Conservation (phyloP, 768 basidiomycete species). For the Pleurotus cornucopiae region DNA sequence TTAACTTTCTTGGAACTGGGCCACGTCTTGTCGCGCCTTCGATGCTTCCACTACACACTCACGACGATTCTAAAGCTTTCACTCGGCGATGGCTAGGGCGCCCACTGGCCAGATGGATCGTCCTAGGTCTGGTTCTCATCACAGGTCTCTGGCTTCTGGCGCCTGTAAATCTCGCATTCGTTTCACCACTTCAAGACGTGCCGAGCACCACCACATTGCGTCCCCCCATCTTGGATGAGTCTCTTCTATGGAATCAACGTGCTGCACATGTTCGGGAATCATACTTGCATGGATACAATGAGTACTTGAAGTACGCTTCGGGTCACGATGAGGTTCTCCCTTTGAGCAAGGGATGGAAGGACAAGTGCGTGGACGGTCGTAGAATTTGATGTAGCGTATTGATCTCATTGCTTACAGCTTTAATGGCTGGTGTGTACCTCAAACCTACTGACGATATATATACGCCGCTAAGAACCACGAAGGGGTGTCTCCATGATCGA, state of each 20-base stretch:
- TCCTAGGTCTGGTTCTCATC: not conserved
- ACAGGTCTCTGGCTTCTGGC: not conserved
- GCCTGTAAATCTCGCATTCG: not conserved
- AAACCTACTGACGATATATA: not conserved
- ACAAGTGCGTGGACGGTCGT: not conserved
- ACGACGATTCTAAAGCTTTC: not conserved
- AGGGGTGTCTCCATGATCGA: constrained; percentile 68
- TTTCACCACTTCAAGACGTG: not conserved
- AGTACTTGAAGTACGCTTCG: constrained; percentile 57
- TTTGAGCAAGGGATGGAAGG: constrained; percentile 24
- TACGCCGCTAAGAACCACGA: not conserved
- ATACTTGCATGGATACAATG: constrained; percentile 64
- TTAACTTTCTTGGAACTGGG: too few relatives aligned
- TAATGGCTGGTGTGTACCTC: constrained; percentile 54
- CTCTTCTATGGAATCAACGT: constrained; percentile 43
- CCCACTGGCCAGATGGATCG: constrained; percentile 3
- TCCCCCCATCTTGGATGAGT: not conserved
- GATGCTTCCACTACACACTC: constrained; percentile 3
- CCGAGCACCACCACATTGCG: not conserved
- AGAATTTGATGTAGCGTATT: not conserved
- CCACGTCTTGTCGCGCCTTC: not conserved
- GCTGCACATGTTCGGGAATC: constrained; percentile 56
- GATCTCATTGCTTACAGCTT: constrained; percentile 39
- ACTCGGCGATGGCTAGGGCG: constrained; percentile 1
- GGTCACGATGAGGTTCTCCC: constrained; percentile 64